Conservation (phyloP, 1,284 basidiomycete genomes). For the Ganoderma meredithae region DNA sequence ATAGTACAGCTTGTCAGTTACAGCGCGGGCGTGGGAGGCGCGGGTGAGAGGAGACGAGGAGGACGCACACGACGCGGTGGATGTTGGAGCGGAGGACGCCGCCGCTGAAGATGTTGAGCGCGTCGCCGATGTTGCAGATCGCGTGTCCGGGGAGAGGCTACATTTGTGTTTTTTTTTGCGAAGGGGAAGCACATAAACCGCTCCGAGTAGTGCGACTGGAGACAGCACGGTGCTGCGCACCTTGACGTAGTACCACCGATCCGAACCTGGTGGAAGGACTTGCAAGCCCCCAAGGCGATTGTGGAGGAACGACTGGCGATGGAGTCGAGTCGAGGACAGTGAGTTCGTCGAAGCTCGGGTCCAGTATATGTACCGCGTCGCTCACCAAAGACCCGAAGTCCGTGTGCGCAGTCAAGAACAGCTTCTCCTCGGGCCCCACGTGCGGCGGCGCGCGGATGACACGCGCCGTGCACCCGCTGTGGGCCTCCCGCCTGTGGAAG, state of each 20-base stretch:
- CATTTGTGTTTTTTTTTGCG: neutral
- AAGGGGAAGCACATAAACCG: conserved; percentile 3
- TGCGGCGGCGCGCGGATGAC: conserved; percentile 40
- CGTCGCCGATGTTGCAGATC: conserved; percentile 47
- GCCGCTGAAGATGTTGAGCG: conserved; percentile 46
- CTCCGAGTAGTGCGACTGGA: neutral
- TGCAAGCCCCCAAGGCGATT: conserved; percentile 78
- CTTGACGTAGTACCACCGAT: conserved; percentile 73
- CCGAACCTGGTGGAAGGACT: conserved; percentile 66
- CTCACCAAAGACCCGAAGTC: conserved; percentile 44
- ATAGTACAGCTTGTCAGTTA: too few species aligned
- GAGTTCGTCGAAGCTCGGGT: too few species aligned
- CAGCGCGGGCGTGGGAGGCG: too few species aligned
- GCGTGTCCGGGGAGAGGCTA: conserved; percentile 42
- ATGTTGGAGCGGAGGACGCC: conserved; percentile 47
- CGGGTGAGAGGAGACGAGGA: too few species aligned
- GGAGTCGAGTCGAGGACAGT: neutral
- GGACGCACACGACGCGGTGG: conserved; percentile 44
- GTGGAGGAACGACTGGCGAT: conserved; percentile 64
- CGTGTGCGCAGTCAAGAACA: conserved; percentile 40
- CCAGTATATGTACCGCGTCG: neutral
- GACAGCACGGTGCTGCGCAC: conserved; percentile 39
- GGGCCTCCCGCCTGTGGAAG: conserved; percentile 33
- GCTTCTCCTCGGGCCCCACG: conserved; percentile 26
- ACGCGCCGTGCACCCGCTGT: conserved; percentile 32